These are phyloP conservation scores for Ophiocordyceps sinensis DNA, from an alignment of 2,329 filamentous ascomycete species.

Conservation along the genomic window DNA sequence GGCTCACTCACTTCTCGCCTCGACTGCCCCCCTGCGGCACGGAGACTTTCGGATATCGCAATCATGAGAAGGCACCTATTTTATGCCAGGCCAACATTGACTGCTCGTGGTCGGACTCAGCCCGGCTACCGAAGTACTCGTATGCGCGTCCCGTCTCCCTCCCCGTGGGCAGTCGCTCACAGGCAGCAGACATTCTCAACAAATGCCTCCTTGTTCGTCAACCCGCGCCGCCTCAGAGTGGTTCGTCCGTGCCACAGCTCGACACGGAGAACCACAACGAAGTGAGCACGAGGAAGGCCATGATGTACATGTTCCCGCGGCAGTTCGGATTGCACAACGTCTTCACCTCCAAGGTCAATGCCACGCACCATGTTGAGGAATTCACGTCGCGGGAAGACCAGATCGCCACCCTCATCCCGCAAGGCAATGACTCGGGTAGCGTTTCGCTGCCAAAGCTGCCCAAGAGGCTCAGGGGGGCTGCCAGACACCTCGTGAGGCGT, in stretches of 20 bases:
- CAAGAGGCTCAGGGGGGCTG: conserved; percentile 52
- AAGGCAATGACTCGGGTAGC: conserved; percentile 4
- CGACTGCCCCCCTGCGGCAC: neutral
- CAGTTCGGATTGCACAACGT: conserved; percentile 87
- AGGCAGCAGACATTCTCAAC: conserved; percentile 59
- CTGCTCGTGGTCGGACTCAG: conserved; percentile 48
- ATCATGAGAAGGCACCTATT: conserved; percentile 77
- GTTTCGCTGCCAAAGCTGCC: conserved; percentile 28
- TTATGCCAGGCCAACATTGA: conserved; percentile 63
- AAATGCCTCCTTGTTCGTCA: conserved; percentile 31
- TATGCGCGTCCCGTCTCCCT: conserved; percentile 27
- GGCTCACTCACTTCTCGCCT: too few species aligned
- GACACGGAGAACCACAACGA: conserved; percentile 8
- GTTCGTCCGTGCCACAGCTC: neutral
- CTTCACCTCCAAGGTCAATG: conserved; percentile 60
- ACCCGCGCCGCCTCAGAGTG: neutral
- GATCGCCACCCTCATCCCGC: conserved; percentile 30
- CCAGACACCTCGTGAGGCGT: conserved; percentile 44
- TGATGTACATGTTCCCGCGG: conserved; percentile 88
- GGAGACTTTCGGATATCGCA: conserved; percentile 43
- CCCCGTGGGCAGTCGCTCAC: conserved; percentile 5
- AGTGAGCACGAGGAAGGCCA: conserved; percentile 49
- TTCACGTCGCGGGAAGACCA: conserved; percentile 79
- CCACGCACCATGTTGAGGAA: conserved; percentile 60
- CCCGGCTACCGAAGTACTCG: conserved; percentile 72